These are phyloP conservation scores for Citrullus colocynthis DNA, from an alignment of 306 rosid genomes.

Conservation along the genomic window DNA sequence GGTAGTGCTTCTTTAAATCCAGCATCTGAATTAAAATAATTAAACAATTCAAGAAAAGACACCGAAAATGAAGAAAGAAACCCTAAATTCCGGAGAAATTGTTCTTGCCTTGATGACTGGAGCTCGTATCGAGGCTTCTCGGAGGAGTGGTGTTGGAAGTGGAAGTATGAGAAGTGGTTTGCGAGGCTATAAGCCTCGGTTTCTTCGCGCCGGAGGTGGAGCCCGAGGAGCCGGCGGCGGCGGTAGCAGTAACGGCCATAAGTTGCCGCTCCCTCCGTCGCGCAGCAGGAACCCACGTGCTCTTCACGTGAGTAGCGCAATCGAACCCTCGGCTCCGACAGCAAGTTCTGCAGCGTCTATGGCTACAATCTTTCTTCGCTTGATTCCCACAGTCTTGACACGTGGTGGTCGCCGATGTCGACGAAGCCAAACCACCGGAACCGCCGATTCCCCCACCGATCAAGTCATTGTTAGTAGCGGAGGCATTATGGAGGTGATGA, in stretches of 20 bases:
- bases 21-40: constrained; percentile 35
- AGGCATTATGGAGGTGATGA: constrained; percentile 6
- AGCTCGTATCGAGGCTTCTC: constrained; percentile 81
- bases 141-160: constrained; percentile 94
- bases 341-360: constrained; percentile 80
- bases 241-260: neutral
- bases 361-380: constrained; percentile 81
- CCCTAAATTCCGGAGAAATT: neutral
- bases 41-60: neutral
- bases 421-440: constrained; percentile 17
- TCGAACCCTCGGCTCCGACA: constrained; percentile 87
- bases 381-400: constrained; percentile 96
- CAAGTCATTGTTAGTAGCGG: neutral
- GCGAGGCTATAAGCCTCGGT: constrained; percentile 64
- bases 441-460: constrained; percentile 3
- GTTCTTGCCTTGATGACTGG: constrained; percentile 69
- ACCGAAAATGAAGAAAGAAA: neutral
- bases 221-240: constrained; percentile 42
- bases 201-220: constrained; percentile 70
- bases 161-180: constrained; percentile 74
- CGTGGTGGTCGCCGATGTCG: constrained; percentile 25
- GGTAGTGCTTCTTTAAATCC: constrained; percentile 54
- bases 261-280: constrained; percentile 82
- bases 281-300: constrained; percentile 93
- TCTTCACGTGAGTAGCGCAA: constrained; percentile 83